Evolutionary conservation across 2,329 filamentous ascomycete species (phyloP).

Genomic region (Helotiales sp.): DNA sequence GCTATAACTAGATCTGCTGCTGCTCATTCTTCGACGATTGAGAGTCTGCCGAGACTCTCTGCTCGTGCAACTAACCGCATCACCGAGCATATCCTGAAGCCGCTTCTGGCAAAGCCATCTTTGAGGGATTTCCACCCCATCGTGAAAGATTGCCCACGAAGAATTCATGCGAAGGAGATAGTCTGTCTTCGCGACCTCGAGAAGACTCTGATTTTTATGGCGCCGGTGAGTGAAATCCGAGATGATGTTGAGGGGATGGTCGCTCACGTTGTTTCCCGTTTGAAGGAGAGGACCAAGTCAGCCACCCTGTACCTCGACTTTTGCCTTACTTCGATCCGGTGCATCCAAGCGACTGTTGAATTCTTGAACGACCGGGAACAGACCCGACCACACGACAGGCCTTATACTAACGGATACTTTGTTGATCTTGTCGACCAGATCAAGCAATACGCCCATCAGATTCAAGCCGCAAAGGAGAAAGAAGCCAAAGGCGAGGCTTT

Average conservation of each 20-base stretch:
- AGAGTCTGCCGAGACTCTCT: slow-evolving; percentile 62
- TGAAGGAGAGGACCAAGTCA: slow-evolving; percentile 75
- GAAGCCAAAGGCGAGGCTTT: slow-evolving; percentile 54
- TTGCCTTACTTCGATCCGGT: slow-evolving; percentile 86
- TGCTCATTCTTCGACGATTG: slow-evolving; percentile 45
- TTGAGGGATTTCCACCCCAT: slow-evolving; percentile 81
- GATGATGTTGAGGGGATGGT: slow-evolving; percentile 60
- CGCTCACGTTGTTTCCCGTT: slow-evolving; percentile 66
- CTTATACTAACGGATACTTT: slow-evolving; percentile 95
- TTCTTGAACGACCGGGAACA: slow-evolving; percentile 85
- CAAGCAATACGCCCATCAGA: slow-evolving; percentile 81
- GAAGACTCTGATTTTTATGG: slow-evolving; percentile 87
- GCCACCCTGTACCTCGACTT: slow-evolving; percentile 78
- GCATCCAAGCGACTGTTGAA: slow-evolving; percentile 86
- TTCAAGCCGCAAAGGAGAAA: slow-evolving; percentile 72
- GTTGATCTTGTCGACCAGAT: slow-evolving; percentile 96
- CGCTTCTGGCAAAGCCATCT: slow-evolving; percentile 70
- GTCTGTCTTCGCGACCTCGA: slow-evolving; percentile 90
- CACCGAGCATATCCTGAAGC: slow-evolving; percentile 74
- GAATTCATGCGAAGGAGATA: slow-evolving; percentile 82
- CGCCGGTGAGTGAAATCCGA: slow-evolving; percentile 78
- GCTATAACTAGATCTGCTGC: slow-evolving; percentile 63
- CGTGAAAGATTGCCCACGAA: slow-evolving; percentile 73
- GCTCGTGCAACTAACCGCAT: slow-evolving; percentile 74
- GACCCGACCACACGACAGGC: slow-evolving; percentile 78